Evolutionary conservation across 805 yeast species (phyloP), one percentile per base, ranked within the genome.

Genomic region (Yamadazyma sp.): DNA sequence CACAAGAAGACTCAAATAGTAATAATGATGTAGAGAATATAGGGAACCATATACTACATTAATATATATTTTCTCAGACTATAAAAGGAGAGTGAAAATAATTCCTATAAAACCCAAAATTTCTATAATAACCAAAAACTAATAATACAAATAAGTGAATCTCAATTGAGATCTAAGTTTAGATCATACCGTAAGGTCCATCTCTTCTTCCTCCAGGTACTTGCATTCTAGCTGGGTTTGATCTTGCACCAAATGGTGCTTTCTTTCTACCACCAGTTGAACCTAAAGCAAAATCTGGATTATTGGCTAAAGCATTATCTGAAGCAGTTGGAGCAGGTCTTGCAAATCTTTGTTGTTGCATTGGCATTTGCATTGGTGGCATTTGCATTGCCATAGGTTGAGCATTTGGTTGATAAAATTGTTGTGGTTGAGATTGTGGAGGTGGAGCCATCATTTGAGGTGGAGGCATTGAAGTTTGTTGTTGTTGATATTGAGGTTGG

Each of bases 251-350:
- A 31, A 41, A 37, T 5, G 39, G 40, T 6, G 40, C 39, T 34
- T 41, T 43, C 30, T 31, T 36, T 23, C 35, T 34, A 4, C 35
- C 38, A 1, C 36, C 39, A 22, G 40, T 30, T 3, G 30, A 39
- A 31, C 41, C 41, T 30, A 63, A 23, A 8, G 63, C 48, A 37
- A 65, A 63, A 45, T 67, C 72, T 0, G 73, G 73, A 40, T 67
- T 66, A 32, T 48, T 54, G 30, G 53, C 58, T 43, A 67, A 56
- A 4, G 56, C 66, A 39, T 49, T 58, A 35, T 67, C 71, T 1
- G 70, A 58, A 11, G 62, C 54, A 4, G 70, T 60, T 4, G 62
- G 58, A 7, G 42, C 35, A 13, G 62, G 51, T 7, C 39, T 36
- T 22, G 33, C 36, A 25, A 29, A 38, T 23, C 49, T 39, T 23